These are phyloP conservation scores for Chaetomium fimeti DNA, from an alignment of 495 filamentous ascomycete genomes.

Conservation along the genomic window DNA sequence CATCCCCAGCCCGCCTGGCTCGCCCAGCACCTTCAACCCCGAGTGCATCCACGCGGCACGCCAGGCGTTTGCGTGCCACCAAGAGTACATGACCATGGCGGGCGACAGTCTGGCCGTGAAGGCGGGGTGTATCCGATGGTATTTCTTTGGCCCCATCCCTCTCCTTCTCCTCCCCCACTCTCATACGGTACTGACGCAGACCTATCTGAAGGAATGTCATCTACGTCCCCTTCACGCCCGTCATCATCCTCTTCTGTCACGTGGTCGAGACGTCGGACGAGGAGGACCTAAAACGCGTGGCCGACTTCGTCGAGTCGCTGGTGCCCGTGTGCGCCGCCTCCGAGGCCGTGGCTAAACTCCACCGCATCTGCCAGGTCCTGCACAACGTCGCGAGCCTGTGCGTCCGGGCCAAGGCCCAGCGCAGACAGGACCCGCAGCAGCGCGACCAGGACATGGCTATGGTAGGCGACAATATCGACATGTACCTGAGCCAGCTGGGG, in stretches of 20 bases:
- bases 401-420: conserved; percentile 57
- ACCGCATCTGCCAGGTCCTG: conserved; percentile 61
- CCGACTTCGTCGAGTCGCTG: conserved; percentile 58
- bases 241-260: conserved; percentile 70
- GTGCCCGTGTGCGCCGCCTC: conserved; percentile 51
- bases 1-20: conserved; percentile 48
- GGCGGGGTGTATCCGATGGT: conserved; percentile 65
- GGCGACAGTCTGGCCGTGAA: conserved; percentile 46
- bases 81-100: conserved; percentile 52
- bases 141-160: conserved; percentile 17
- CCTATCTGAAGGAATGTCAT: conserved; percentile 56
- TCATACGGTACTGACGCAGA: neutral
- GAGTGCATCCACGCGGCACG: conserved; percentile 63
- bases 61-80: conserved; percentile 53
- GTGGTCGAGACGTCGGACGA: conserved; percentile 53
- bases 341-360: conserved; percentile 57
- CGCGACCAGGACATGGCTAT: conserved; percentile 42
- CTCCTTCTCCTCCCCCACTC: neutral
- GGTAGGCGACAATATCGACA: conserved; percentile 61
- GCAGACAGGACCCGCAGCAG: conserved; percentile 20
- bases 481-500: conserved; percentile 62
- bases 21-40: conserved; percentile 50
- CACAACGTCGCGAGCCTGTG: conserved; percentile 62
- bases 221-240: conserved; percentile 64
- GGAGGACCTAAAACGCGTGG: conserved; percentile 53